phyloP scores from a whole-genome alignment of 2,329 filamentous ascomycete species.

The Penicillium sp. region DNA sequence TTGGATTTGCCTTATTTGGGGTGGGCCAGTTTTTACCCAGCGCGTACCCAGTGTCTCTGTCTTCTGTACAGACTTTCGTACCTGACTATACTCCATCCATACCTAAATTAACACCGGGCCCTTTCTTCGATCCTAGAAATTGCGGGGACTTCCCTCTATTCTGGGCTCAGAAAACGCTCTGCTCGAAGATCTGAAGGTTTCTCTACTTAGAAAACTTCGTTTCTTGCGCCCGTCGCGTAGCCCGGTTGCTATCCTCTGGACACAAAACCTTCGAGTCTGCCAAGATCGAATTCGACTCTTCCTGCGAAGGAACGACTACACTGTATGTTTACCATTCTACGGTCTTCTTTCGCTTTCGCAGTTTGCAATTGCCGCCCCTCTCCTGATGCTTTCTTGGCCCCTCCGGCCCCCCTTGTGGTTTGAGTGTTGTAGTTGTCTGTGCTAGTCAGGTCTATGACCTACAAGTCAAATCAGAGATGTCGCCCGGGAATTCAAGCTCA shows the following conservation, averaged over 20 bases:
- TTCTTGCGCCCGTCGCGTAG: slow-evolving; percentile 26
- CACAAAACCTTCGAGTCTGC: slow-evolving; percentile 21
- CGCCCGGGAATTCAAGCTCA: slow-evolving; percentile 28
- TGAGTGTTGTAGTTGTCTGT: slow-evolving; percentile 19
- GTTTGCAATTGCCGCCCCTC: slow-evolving; percentile 12
- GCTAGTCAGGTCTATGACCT: slow-evolving; percentile 27
- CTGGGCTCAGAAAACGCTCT: slow-evolving; percentile 22
- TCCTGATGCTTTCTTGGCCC: slow-evolving; percentile 20
- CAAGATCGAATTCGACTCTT: slow-evolving; percentile 9
- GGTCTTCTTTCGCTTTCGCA: slow-evolving; percentile 3
- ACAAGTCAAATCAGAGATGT: slow-evolving; percentile 29
- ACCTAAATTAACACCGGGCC: slow-evolving; percentile 16
- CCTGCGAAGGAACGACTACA: slow-evolving; percentile 1
- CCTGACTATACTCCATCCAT: slow-evolving; percentile 9
- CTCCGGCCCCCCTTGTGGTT: slow-evolving; percentile 20
- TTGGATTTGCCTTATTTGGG: slow-evolving; percentile 10
- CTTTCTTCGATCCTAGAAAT: slow-evolving; percentile 16
- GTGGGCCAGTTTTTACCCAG: slow-evolving; percentile 18
- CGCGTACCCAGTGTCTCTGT: slow-evolving; percentile 23
- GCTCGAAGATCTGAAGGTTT: slow-evolving; percentile 20
- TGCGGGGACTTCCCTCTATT: slow-evolving; percentile 27
- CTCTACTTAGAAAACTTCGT: slow-evolving; percentile 20
- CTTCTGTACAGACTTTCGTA: slow-evolving; percentile 1
- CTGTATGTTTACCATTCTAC: slow-evolving; percentile 23
- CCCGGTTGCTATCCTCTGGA: slow-evolving; percentile 13